Conservation (phyloP, 306 rosid species). For the Castanopsis chinensis region DNA sequence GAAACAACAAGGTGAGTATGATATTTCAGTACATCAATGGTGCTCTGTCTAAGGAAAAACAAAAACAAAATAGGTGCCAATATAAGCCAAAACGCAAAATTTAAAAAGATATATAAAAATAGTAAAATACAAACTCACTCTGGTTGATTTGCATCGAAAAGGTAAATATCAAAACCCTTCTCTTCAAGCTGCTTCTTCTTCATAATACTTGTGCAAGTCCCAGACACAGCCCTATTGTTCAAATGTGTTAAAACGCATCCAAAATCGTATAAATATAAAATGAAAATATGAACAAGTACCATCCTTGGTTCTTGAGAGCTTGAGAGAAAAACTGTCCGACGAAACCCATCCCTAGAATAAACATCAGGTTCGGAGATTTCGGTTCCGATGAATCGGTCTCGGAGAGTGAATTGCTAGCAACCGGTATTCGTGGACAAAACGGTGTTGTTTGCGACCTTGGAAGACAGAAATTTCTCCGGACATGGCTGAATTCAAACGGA, state of each 20-base stretch:
- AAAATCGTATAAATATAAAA: too few species aligned
- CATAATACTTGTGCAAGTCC: slow-evolving; percentile 58
- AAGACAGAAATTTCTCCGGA: slow-evolving; percentile 3
- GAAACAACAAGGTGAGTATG: slow-evolving; percentile 79
- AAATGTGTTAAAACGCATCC: background rate
- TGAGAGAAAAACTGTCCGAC: slow-evolving; percentile 59
- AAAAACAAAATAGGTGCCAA: slow-evolving; percentile 13
- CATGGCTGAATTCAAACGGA: slow-evolving; percentile 7
- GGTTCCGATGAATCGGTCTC: slow-evolving; percentile 12
- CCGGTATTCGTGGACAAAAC: background rate
- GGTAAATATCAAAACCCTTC: slow-evolving; percentile 60
- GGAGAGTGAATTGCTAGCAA: background rate
- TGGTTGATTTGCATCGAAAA: slow-evolving; percentile 68
- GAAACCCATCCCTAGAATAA: slow-evolving; percentile 74
- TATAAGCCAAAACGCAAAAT: background rate
- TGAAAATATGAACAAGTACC: slow-evolving; percentile 33
- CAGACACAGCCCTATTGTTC: slow-evolving; percentile 56
- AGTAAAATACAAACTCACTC: slow-evolving; percentile 44
- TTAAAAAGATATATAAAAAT: background rate
- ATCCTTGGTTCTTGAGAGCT: slow-evolving; percentile 66
- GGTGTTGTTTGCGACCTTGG: slow-evolving; percentile 13
- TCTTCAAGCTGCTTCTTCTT: slow-evolving; percentile 72
- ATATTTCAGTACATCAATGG: slow-evolving; percentile 46
- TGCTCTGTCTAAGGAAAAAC: slow-evolving; percentile 42
- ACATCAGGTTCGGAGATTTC: slow-evolving; percentile 44